These are phyloP conservation scores for Triticum dicoccoides DNA, from an alignment of 176 grass and related monocot genomes.

Conservation along the genomic window DNA sequence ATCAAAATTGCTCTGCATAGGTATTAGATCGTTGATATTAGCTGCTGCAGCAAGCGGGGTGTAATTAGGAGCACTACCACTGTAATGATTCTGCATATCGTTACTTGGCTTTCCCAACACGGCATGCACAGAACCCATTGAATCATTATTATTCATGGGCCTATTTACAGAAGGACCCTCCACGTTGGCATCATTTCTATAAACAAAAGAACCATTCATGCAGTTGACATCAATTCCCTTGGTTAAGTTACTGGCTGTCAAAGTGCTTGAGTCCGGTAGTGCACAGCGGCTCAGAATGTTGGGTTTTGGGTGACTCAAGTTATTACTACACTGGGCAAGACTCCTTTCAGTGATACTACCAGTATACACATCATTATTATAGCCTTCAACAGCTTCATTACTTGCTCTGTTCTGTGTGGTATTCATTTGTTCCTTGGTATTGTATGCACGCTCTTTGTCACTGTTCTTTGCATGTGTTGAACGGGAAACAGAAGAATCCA, in stretches of 20 bases:
- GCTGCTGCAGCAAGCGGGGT: constrained; percentile 25
- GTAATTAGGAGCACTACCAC: constrained; percentile 17
- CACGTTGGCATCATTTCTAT: constrained; percentile 40
- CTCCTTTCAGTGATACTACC: constrained; percentile 30
- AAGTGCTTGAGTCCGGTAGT: constrained; percentile 26
- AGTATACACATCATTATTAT: constrained; percentile 25
- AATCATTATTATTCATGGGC: constrained; percentile 30
- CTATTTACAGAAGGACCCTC: constrained; percentile 43
- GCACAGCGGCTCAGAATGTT: constrained; percentile 21
- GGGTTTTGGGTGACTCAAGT: constrained; percentile 34
- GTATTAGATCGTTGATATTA: constrained; percentile 36
- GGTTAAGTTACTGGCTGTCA: constrained; percentile 25
- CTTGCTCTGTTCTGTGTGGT: constrained; percentile 27
- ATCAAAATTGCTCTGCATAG: constrained; percentile 46
- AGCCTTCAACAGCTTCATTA: constrained; percentile 34
- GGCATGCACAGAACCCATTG: constrained; percentile 42
- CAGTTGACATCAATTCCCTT: constrained; percentile 33
- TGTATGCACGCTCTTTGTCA: constrained; percentile 14
- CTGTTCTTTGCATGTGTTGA: constrained; percentile 31
- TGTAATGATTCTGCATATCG: constrained; percentile 48
- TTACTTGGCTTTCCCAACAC: constrained; percentile 42
- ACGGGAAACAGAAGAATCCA: constrained; percentile 27
- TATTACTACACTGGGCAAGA: constrained; percentile 39
- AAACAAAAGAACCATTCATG: constrained; percentile 35
- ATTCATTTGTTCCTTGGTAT: constrained; percentile 32